Percentiles rank a stretch among this genome's conserved stretches.
Evolutionary conservation across 805 yeast genomes (phyloP).

Genomic region (Saturnispora mendoncae): DNA sequence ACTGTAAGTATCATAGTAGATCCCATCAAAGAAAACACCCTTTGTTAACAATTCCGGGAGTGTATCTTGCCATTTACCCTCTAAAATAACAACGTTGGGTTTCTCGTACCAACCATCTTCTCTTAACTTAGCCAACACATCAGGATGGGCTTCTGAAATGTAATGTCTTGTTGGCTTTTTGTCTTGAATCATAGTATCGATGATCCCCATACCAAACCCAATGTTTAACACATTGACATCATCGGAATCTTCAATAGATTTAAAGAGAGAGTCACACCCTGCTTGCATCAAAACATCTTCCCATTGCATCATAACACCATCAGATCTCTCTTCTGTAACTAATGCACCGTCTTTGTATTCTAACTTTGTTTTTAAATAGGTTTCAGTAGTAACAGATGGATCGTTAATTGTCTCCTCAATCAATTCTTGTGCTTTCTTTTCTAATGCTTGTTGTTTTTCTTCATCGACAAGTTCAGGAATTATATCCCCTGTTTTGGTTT

Average conservation of each 20-base stretch:
- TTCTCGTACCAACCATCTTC: conserved; percentile 78
- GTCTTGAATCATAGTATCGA: conserved; percentile 66
- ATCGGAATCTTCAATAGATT: conserved; percentile 29
- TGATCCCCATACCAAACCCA: conserved; percentile 97
- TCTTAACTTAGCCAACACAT: conserved; percentile 60
- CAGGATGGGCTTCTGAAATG: conserved; percentile 93
- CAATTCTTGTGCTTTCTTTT: conserved; percentile 17
- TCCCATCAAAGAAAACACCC: conserved; percentile 78
- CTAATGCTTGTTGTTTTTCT: conserved; percentile 7
- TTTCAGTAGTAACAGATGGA: conserved; percentile 56
- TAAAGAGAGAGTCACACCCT: conserved; percentile 69
- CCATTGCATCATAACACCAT: conserved; percentile 99
- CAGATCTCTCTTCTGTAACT: conserved; percentile 61
- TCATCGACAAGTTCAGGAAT: conserved; percentile 16
- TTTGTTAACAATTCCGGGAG: conserved; percentile 53
- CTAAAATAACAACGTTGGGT: conserved; percentile 60
- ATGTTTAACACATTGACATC: conserved; percentile 60
- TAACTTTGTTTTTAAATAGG: conserved; percentile 57
- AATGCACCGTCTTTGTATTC: conserved; percentile 62
- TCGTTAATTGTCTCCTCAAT: conserved; percentile 29
- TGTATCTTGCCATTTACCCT: conserved; percentile 91
- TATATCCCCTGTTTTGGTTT: conserved; percentile 11
- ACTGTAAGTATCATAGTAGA: conserved; percentile 88
- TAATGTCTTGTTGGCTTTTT: conserved; percentile 60
- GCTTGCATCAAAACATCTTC: conserved; percentile 72